phyloP scores from a whole-genome alignment of 345 rosid genomes.

The Citrus trifoliata region DNA sequence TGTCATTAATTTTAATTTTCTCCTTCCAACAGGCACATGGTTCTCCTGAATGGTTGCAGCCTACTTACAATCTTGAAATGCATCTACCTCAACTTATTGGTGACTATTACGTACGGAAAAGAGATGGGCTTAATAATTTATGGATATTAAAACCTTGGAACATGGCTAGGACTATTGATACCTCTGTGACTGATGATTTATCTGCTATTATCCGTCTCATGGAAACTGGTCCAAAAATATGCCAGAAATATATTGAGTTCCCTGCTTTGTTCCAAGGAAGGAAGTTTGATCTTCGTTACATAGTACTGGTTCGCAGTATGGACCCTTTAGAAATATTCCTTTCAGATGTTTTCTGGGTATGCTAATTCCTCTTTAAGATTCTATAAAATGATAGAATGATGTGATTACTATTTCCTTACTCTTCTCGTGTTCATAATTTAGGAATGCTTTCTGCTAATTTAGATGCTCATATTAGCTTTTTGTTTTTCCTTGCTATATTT shows the following conservation, averaged over 20 bases:
- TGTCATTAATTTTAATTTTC: slow-evolving; percentile 10
- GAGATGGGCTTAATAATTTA: slow-evolving; percentile 58
- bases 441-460: slow-evolving; percentile 8
- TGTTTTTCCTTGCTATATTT: slow-evolving; percentile 13
- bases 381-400: not conserved
- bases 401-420: not conserved
- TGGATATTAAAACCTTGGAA: slow-evolving; percentile 99
- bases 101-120: slow-evolving; percentile 60
- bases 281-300: slow-evolving; percentile 86
- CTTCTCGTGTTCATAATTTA: not conserved
- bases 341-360: slow-evolving; percentile 88
- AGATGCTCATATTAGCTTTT: not conserved
- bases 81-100: slow-evolving; percentile 82
- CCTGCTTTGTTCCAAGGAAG: slow-evolving; percentile 79
- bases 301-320: slow-evolving; percentile 69
- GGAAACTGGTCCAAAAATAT: slow-evolving; percentile 99
- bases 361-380: slow-evolving; percentile 2
- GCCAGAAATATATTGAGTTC: slow-evolving; percentile 94
- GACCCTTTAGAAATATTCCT: slow-evolving; percentile 77
- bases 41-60: slow-evolving; percentile 82
- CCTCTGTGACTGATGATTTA: slow-evolving; percentile 72
- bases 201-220: slow-evolving; percentile 85
- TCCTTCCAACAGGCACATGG: slow-evolving; percentile 65
- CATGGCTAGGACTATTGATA: slow-evolving; percentile 96
- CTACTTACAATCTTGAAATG: slow-evolving; percentile 83